Percentiles rank a stretch among this genome's conserved stretches.
Conservation (phyloP, 164 flowering plant species). For the Berberis vulgaris region DNA sequence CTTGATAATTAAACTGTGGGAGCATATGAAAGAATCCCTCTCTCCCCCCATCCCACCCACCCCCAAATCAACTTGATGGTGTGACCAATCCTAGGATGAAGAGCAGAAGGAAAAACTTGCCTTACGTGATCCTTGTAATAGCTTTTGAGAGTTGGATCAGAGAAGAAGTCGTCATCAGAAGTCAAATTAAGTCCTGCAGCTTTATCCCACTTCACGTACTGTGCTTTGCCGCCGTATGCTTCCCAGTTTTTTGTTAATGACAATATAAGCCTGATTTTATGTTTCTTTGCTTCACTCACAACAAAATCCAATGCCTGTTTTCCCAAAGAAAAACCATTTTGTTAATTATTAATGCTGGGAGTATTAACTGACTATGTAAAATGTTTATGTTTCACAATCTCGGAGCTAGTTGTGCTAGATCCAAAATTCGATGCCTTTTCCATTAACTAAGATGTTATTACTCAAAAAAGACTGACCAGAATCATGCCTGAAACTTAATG, state of each 20-base stretch:
- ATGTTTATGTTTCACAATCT: too few relatives aligned
- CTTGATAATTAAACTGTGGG: too few relatives aligned
- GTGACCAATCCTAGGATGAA: too few relatives aligned
- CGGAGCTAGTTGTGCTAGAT: too few relatives aligned
- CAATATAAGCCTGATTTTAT: conserved; percentile 78
- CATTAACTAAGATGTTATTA: too few relatives aligned
- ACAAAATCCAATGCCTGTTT: conserved; percentile 89
- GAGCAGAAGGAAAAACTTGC: conserved; percentile 18
- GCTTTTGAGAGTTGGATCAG: conserved; percentile 56
- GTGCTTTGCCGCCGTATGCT: conserved; percentile 86
- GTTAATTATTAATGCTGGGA: not conserved
- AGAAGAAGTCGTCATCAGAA: conserved; percentile 82
- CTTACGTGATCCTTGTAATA: conserved; percentile 87
- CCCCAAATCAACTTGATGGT: too few relatives aligned
- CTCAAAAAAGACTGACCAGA: not conserved
- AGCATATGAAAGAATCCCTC: too few relatives aligned
- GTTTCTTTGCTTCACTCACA: conserved; percentile 77
- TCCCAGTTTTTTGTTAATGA: conserved; percentile 83
- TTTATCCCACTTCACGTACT: conserved; percentile 92
- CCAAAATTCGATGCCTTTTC: too few relatives aligned
- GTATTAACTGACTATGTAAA: too few relatives aligned
- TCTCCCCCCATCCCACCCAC: too few relatives aligned
- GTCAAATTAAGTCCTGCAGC: conserved; percentile 75
- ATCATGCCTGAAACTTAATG: too few relatives aligned
- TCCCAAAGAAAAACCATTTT: not conserved